Conservation (phyloP, 148 eudicot species). For the Rhododendron henanense region DNA sequence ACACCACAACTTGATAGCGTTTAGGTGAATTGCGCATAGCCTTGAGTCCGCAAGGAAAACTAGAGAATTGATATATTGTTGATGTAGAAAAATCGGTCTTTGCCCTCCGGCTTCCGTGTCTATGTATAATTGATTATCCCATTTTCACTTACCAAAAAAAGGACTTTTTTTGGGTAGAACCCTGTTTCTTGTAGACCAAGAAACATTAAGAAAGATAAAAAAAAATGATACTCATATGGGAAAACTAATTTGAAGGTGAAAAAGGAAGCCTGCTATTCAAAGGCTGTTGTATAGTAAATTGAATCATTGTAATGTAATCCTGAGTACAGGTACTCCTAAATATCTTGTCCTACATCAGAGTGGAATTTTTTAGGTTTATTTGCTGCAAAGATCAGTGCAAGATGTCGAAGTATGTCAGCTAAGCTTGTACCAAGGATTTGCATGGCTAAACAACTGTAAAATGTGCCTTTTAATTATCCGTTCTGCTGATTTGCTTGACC, state of each 20-base stretch:
- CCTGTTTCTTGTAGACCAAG: neutral
- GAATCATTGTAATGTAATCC: neutral
- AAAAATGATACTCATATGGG: neutral
- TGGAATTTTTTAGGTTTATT: neutral
- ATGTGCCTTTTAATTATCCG: neutral
- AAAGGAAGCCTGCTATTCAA: neutral
- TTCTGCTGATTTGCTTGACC: conserved; percentile 2
- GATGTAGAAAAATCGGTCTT: neutral
- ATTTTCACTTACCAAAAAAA: neutral
- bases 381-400: neutral
- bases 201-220: neutral
- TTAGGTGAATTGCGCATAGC: neutral
- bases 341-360: neutral
- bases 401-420: neutral
- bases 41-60: neutral
- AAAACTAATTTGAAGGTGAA: neutral
- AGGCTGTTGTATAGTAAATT: neutral
- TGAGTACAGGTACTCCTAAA: neutral
- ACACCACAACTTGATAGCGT: neutral
- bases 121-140: neutral
- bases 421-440: neutral
- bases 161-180: neutral
- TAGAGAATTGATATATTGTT: neutral
- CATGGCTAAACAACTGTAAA: neutral
- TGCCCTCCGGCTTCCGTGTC: neutral